Base-by-base conservation (phyloP, 768 basidiomycete genomes). In the Boletus rufocinnamomeus region DNA sequence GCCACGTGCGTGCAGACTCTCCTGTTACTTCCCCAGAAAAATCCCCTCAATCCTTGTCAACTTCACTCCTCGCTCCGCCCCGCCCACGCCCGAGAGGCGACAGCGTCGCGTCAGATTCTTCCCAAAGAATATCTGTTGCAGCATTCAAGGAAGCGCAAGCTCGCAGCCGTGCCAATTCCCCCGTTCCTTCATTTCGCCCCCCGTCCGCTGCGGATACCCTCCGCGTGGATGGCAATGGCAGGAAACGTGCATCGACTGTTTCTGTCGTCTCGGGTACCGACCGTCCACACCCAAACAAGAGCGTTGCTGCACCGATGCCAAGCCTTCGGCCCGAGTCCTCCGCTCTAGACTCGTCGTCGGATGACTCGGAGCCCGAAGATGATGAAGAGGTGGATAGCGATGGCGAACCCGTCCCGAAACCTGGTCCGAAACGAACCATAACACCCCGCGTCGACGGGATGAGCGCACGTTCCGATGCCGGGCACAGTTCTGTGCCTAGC, bases 61-160 rank as follows among this genome's bases (percentile, higher is more conserved):
- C 50, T 21, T 37, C 57, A 1, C 59, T 68, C n/a, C 72, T 75
- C 1, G 77, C 82, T 5, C 73, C 77, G 13, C 75, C 69, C 6
- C 66, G 66, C 8, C 68, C 80, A 21, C 81, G 86, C 2, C 82
- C 84, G 17, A 81, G 89, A 63, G 83, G 79, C 23, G 75, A 77
- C 45, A 87, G 87, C 70, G 64, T 78, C 59, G 80, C 81, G 19
- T 87, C 87, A 4, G 86, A 89, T 41, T 77, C 84, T 6, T 85
- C 85, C 2, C 89, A 89, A 61, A 82, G 88, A 53, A 91, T 92
- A 27, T 88, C 88, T 9, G 86, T 92, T 34, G 90, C 88, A 3
- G 90, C 90, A 3, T 92, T 92, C 68, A 83, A 87, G 54, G 89
- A 91, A 75, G 88, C 82, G 21, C 87, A 89, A 56, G 86, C 88